phyloP scores from a whole-genome alignment of 768 basidiomycete genomes.

The Termitomyces eurrhizus region DNA sequence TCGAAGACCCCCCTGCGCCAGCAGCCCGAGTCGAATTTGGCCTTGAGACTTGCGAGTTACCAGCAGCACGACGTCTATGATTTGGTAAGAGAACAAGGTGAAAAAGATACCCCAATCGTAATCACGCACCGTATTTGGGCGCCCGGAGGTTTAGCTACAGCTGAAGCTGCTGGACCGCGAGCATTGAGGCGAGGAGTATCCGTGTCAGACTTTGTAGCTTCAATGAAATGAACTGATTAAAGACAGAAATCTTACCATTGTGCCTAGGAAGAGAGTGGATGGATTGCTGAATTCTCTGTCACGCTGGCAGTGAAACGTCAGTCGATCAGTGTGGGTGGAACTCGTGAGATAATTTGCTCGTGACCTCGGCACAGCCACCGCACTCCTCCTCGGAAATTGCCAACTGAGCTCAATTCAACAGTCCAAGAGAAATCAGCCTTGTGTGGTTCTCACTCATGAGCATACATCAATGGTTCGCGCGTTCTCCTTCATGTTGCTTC shows the following conservation, averaged over 20 bases:
- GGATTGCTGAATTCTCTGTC: slow-evolving; percentile 2
- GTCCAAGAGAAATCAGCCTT: not conserved
- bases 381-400: not conserved
- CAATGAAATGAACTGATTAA: not conserved
- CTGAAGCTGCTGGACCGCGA: slow-evolving; percentile 34
- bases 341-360: slow-evolving; percentile 13
- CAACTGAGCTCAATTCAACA: not conserved
- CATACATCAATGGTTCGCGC: not conserved
- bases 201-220: slow-evolving; percentile 67
- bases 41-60: slow-evolving; percentile 51
- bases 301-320: slow-evolving; percentile 25
- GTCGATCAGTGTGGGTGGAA: slow-evolving; percentile 20
- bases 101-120: not conserved
- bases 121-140: slow-evolving; percentile 72
- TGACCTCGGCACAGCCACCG: not conserved
- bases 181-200: slow-evolving; percentile 53
- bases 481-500: not conserved
- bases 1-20: slow-evolving; percentile 93
- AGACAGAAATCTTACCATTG: slow-evolving; percentile 31
- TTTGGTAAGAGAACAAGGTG: slow-evolving; percentile 1
- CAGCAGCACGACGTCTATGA: slow-evolving; percentile 69
- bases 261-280: slow-evolving; percentile 16
- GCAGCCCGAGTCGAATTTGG: slow-evolving; percentile 89
- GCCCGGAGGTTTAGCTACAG: slow-evolving; percentile 71
- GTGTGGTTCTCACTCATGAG: not conserved